These are phyloP conservation scores for Populus tremula DNA, from an alignment of 345 rosid species.

Conservation along the genomic window DNA sequence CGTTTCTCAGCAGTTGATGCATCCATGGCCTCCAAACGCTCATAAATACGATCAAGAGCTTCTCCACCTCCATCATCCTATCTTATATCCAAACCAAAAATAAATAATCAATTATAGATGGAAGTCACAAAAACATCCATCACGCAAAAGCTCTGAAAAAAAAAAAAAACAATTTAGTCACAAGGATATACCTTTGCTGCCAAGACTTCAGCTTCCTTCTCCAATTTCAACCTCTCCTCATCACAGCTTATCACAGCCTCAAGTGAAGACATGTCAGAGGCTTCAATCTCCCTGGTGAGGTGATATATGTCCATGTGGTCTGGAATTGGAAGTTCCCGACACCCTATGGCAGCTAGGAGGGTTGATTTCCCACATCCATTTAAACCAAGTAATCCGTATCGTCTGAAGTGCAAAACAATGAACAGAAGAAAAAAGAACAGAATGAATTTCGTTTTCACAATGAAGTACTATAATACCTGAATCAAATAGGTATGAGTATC, in stretches of 20 bases:
- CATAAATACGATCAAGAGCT: slow-evolving; percentile 80
- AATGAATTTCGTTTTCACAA: not conserved
- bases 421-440: not conserved
- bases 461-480: not conserved
- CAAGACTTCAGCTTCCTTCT: slow-evolving; percentile 83
- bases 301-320: slow-evolving; percentile 96
- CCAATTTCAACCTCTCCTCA: slow-evolving; percentile 84
- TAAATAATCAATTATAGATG: not conserved
- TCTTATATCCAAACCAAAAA: not conserved
- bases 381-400: slow-evolving; percentile 94
- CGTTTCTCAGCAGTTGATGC: slow-evolving; percentile 98
- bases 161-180: not conserved
- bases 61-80: slow-evolving; percentile 99
- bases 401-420: slow-evolving; percentile 38
- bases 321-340: slow-evolving; percentile 88
- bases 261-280: slow-evolving; percentile 90
- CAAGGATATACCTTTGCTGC: slow-evolving; percentile 52
- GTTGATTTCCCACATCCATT: slow-evolving; percentile 99
- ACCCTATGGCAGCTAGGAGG: slow-evolving; percentile 79
- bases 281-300: slow-evolving; percentile 84
- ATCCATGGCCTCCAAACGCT: slow-evolving; percentile 89
- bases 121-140: not conserved
- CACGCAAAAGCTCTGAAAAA: not conserved
- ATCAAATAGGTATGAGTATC: slow-evolving; percentile 1
- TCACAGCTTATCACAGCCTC: slow-evolving; percentile 91